phyloP scores from a whole-genome alignment of 2,329 filamentous ascomycete species.

The Fusarium sarcochroum region DNA sequence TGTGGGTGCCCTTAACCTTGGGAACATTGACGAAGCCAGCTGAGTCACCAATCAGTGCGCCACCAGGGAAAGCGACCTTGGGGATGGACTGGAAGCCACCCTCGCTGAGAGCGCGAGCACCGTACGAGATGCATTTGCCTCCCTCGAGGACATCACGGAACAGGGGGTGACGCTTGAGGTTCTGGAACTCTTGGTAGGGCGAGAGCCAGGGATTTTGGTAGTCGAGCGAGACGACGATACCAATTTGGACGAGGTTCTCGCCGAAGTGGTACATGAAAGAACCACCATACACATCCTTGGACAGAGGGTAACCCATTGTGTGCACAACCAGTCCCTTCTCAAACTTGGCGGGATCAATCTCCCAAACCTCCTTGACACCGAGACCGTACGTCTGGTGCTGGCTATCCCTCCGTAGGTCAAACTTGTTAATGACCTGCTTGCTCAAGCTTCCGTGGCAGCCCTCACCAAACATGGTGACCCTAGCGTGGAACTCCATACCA shows the following conservation, averaged over 20 bases:
- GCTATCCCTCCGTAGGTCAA: slow-evolving; percentile 88
- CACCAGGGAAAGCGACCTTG: slow-evolving; percentile 95
- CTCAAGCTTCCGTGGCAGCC: slow-evolving; percentile 96
- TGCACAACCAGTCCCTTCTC: slow-evolving; percentile 87
- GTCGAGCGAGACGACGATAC: slow-evolving; percentile 92
- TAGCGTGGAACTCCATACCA: slow-evolving; percentile 98
- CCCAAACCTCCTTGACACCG: slow-evolving; percentile 97
- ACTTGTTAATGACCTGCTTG: slow-evolving; percentile 96
- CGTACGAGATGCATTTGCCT: slow-evolving; percentile 97
- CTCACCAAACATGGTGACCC: slow-evolving; percentile 91
- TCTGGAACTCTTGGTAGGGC: slow-evolving; percentile 96
- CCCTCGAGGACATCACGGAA: slow-evolving; percentile 91
- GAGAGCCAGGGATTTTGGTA: slow-evolving; percentile 98
- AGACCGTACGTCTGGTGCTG: slow-evolving; percentile 96
- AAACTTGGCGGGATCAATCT: slow-evolving; percentile 94
- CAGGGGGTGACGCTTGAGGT: slow-evolving; percentile 97
- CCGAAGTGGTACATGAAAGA: slow-evolving; percentile 99
- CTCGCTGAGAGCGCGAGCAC: slow-evolving; percentile 90
- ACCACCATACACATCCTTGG: slow-evolving; percentile 91
- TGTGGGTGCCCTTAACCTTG: slow-evolving; percentile 98
- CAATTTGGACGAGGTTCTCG: slow-evolving; percentile 93
- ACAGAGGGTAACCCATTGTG: slow-evolving; percentile 92
- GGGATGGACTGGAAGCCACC: slow-evolving; percentile 98
- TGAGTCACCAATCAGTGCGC: slow-evolving; percentile 94
- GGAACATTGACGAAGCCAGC: slow-evolving; percentile 97